Conservation (phyloP, 2,329 filamentous ascomycete species). For the Pseudogymnoascus sp. region DNA sequence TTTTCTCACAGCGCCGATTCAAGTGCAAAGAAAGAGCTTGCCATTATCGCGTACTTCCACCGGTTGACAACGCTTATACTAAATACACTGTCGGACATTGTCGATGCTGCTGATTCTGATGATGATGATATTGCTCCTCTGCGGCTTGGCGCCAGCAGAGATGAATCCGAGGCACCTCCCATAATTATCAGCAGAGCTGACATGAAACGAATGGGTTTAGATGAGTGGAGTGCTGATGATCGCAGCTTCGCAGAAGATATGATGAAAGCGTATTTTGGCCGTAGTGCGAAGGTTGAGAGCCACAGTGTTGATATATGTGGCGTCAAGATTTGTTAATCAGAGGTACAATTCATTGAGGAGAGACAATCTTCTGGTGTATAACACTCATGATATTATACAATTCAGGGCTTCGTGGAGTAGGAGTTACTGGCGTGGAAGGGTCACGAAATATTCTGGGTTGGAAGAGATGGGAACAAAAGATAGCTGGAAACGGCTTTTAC, state of each 20-base stretch:
- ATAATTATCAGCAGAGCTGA: slow-evolving; percentile 55
- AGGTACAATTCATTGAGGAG: not conserved
- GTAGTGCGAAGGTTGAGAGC: slow-evolving; percentile 53
- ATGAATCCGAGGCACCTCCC: slow-evolving; percentile 22
- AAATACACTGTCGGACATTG: slow-evolving; percentile 50
- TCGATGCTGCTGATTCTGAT: slow-evolving; percentile 36
- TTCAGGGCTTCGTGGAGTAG: not conserved
- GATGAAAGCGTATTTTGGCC: slow-evolving; percentile 55
- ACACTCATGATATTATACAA: not conserved
- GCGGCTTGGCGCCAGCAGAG: slow-evolving; percentile 36
- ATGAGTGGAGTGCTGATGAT: slow-evolving; percentile 66
- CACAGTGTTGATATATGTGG: slow-evolving; percentile 69
- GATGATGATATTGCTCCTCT: slow-evolving; percentile 24
- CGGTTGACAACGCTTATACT: slow-evolving; percentile 61
- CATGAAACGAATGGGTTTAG: slow-evolving; percentile 63
- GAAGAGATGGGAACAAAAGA: not conserved
- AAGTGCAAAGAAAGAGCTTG: slow-evolving; percentile 45
- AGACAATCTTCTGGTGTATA: not conserved
- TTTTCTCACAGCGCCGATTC: slow-evolving; percentile 10
- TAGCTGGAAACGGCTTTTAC: not conserved
- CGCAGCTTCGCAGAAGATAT: slow-evolving; percentile 59
- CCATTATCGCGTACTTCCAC: slow-evolving; percentile 75
- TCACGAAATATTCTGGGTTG: not conserved
- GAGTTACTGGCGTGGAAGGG: not conserved
- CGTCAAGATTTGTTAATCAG: slow-evolving; percentile 52